Conservation (phyloP, 768 basidiomycete species). For the Rhodosporidiobolus sp. region DNA sequence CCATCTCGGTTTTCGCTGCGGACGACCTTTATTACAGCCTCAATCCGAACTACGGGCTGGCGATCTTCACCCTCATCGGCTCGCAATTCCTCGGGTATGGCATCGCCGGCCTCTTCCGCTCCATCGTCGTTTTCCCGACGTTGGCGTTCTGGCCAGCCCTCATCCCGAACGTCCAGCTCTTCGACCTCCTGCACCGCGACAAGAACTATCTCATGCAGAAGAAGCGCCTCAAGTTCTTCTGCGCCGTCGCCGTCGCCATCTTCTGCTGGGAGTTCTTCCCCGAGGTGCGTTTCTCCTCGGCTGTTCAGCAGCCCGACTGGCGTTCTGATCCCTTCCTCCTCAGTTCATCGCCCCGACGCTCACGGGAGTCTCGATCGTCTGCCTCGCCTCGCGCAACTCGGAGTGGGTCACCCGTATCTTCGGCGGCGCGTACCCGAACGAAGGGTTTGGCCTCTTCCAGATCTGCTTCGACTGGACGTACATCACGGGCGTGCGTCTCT, state of each 20-base stretch:
- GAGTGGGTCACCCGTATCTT: constrained; percentile 49
- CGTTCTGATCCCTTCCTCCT: constrained; percentile 43
- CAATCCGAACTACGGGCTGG: constrained; percentile 46
- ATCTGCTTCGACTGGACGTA: constrained; percentile 42
- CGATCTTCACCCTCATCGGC: constrained; percentile 47
- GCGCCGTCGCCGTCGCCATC: constrained; percentile 46
- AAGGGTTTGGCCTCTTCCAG: constrained; percentile 46
- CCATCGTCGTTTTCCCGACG: constrained; percentile 43
- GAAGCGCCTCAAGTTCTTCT: constrained; percentile 47
- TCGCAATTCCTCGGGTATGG: constrained; percentile 47
- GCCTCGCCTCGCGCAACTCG: constrained; percentile 46
- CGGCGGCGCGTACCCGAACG: constrained; percentile 29
- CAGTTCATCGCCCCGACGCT: constrained; percentile 44
- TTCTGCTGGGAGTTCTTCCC: constrained; percentile 40
- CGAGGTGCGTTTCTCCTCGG: constrained; percentile 1
- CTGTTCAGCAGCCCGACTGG: too few species aligned
- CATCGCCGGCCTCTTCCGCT: constrained; percentile 42
- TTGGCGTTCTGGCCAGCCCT: constrained; percentile 40
- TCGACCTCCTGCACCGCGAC: constrained; percentile 47
- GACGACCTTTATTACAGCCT: constrained; percentile 42
- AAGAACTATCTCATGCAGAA: constrained; percentile 42
- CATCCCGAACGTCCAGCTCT: constrained; percentile 38
- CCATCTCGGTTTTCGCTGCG: constrained; percentile 39
- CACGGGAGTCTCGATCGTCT: constrained; percentile 48
- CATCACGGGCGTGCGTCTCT: too few species aligned